Conservation (phyloP, 768 basidiomycete genomes). For the Nevesoporus exiguus region DNA sequence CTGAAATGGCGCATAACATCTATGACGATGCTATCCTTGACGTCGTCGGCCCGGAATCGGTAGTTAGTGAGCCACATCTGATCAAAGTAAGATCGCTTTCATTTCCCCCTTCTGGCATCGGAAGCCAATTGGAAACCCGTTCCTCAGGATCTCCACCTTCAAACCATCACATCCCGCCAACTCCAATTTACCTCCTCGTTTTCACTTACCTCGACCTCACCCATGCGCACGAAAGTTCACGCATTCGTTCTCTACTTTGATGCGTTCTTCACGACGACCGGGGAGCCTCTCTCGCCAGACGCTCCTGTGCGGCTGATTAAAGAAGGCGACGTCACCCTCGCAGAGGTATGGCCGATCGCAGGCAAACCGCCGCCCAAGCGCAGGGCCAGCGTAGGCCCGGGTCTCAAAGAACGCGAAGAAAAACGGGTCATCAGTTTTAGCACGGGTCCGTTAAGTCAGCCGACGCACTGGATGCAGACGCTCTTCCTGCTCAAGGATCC, state of each 20-base stretch:
- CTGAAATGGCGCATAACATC: slow-evolving; percentile 70
- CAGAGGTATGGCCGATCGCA: slow-evolving; percentile 78
- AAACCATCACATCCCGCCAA: slow-evolving; percentile 58
- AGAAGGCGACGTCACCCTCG: slow-evolving; percentile 42
- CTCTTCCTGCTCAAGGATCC: slow-evolving; percentile 82
- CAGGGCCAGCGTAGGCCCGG: slow-evolving; percentile 51
- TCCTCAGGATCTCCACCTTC: slow-evolving; percentile 70
- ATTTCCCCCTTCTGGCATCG: background rate
- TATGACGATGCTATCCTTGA: slow-evolving; percentile 86
- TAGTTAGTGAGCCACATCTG: slow-evolving; percentile 59
- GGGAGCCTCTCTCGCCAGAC: slow-evolving; percentile 52
- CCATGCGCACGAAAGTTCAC: slow-evolving; percentile 62
- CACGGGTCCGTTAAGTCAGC: slow-evolving; percentile 81
- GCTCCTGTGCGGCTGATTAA: slow-evolving; percentile 42
- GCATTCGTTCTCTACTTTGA: slow-evolving; percentile 84
- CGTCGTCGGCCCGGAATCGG: slow-evolving; percentile 59
- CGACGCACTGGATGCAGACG: slow-evolving; percentile 98
- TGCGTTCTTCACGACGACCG: slow-evolving; percentile 58
- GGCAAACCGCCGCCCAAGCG: slow-evolving; percentile 59
- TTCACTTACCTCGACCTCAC: slow-evolving; percentile 58
- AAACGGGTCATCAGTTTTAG: slow-evolving; percentile 68
- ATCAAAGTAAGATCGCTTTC: slow-evolving; percentile 56
- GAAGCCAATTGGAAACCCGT: background rate
- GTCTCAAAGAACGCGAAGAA: slow-evolving; percentile 39
- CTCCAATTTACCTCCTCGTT: slow-evolving; percentile 82